Evolutionary conservation across 2,329 filamentous ascomycete genomes (phyloP).

Genomic region (Botrytis cinerea): DNA sequence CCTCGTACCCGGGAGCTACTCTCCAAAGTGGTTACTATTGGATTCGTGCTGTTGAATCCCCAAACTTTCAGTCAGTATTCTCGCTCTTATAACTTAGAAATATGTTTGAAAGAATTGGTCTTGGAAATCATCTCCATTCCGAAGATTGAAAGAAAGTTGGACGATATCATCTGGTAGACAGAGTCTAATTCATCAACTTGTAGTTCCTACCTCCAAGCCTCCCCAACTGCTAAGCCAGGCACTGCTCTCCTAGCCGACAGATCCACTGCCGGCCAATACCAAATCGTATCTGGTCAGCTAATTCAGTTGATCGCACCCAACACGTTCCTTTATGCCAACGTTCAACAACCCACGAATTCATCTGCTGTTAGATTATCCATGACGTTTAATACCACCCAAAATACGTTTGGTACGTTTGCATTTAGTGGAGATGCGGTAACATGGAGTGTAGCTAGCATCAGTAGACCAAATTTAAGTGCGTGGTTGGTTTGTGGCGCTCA

Average conservation of each 20-base stretch:
- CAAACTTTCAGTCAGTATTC: slow-evolving; percentile 54
- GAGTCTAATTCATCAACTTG: background rate
- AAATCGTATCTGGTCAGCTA: slow-evolving; percentile 55
- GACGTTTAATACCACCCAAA: slow-evolving; percentile 53
- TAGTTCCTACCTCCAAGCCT: slow-evolving; percentile 50
- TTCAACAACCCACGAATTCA: slow-evolving; percentile 40
- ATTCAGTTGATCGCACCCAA: slow-evolving; percentile 49
- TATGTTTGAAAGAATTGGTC: background rate
- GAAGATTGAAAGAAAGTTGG: background rate
- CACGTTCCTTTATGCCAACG: slow-evolving; percentile 36
- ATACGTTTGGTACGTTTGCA: slow-evolving; percentile 56
- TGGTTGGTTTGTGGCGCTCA: slow-evolving; percentile 60
- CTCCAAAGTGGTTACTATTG: slow-evolving; percentile 41
- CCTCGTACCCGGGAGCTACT: slow-evolving; percentile 7
- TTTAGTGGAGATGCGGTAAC: slow-evolving; percentile 60
- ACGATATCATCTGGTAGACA: background rate
- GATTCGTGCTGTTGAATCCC: slow-evolving; percentile 58
- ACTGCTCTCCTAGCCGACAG: slow-evolving; percentile 53
- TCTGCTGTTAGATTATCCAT: slow-evolving; percentile 53
- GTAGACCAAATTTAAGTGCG: slow-evolving; percentile 56
- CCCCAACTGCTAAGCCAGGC: slow-evolving; percentile 48
- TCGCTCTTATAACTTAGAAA: background rate
- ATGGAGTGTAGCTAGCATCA: slow-evolving; percentile 52
- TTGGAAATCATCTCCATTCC: background rate
- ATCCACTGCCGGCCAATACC: slow-evolving; percentile 59